Evolutionary conservation across 192 early-diverging fungal genomes (phyloP).

Genomic region (Irineochytrium annulatum): DNA sequence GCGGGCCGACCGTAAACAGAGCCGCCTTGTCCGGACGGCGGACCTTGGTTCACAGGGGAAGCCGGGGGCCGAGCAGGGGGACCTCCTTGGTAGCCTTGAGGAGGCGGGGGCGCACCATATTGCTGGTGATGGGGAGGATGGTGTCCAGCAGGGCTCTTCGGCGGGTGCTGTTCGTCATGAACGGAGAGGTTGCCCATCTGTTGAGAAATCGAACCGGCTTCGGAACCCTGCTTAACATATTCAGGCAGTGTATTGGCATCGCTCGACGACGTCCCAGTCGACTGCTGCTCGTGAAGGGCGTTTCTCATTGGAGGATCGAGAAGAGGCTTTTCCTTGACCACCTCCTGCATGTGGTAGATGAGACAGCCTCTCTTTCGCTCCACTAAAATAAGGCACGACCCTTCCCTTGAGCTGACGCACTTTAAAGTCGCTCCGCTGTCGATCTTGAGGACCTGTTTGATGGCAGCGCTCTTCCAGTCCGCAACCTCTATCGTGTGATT

Average conservation of each 20-base stretch:
- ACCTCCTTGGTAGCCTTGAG: background rate
- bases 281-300: background rate
- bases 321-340: conserved; percentile 5
- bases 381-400: conserved; percentile 26
- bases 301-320: background rate
- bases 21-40: conserved; percentile 1
- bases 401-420: conserved; percentile 21
- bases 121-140: background rate
- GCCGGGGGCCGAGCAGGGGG: background rate
- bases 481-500: conserved; percentile 43
- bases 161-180: background rate
- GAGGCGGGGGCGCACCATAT: background rate
- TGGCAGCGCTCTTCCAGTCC: conserved; percentile 44
- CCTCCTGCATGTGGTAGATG: conserved; percentile 40
- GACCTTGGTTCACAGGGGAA: background rate
- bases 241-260: background rate
- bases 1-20: background rate
- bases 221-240: conserved; percentile 5
- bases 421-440: conserved; percentile 24
- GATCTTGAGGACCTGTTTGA: conserved; percentile 37
- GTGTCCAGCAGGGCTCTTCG: background rate
- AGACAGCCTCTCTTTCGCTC: conserved; percentile 35
- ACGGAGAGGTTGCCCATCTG: background rate
- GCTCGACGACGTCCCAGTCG: background rate
- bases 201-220: too few relatives aligned